Conservation (phyloP, 163 green algal genomes). For the Scenedesmus sp. region DNA sequence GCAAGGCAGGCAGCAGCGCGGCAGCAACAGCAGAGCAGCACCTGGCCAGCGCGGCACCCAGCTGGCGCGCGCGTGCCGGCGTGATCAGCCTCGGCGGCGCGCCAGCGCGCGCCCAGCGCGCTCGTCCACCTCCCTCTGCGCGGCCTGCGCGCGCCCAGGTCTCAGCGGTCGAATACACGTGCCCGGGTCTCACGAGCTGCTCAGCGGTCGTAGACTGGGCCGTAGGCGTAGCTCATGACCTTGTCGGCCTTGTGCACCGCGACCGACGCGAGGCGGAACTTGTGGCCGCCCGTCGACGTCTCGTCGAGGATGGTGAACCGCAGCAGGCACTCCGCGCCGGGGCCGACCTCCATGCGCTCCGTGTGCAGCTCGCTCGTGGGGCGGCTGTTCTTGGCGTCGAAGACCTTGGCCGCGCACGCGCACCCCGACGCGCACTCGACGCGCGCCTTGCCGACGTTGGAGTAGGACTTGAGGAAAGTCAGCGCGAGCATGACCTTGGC, state of each 20-base stretch:
- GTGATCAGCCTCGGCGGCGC: no score
- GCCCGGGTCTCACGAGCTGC: no score
- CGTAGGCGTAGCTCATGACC: slow-evolving; percentile 38
- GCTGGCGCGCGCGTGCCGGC: no score
- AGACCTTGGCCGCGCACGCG: slow-evolving; percentile 29
- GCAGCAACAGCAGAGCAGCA: no score
- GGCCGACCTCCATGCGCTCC: slow-evolving; percentile 34
- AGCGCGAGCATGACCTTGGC: slow-evolving; percentile 44
- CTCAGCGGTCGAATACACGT: no score
- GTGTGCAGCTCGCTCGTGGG: slow-evolving; percentile 47
- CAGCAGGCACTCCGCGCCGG: slow-evolving; percentile 36
- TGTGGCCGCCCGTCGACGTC: slow-evolving; percentile 47
- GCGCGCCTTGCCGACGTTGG: slow-evolving; percentile 21
- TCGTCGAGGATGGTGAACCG: slow-evolving; percentile 26
- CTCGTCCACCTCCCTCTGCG: no score
- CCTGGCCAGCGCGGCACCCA: no score
- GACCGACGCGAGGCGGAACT: slow-evolving; percentile 48
- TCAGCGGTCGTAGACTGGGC: slow-evolving; percentile 25
- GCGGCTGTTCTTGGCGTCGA: slow-evolving; percentile 46
- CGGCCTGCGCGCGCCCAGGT: no score
- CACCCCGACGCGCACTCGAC: slow-evolving; percentile 50
- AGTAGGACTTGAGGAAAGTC: slow-evolving; percentile 29
- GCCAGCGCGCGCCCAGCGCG: no score
- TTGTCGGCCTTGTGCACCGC: slow-evolving; percentile 46
- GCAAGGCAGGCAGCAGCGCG: no score